Base-by-base conservation (phyloP, 2,329 filamentous ascomycete genomes). In the Colletotrichum lini region DNA sequence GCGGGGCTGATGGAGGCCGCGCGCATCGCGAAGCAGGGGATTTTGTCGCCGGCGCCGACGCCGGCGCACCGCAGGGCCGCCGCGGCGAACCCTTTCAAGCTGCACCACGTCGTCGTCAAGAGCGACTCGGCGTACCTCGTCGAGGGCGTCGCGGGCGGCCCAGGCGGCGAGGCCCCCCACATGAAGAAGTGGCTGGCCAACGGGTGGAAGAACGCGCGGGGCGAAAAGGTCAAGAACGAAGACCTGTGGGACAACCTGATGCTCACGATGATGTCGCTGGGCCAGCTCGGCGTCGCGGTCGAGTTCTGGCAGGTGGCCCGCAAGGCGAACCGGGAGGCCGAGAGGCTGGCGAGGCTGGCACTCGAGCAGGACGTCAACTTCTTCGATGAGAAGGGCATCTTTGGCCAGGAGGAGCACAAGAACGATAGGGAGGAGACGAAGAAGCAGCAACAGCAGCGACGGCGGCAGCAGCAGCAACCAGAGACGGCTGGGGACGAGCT, bases 281-380 rank as follows among this genome's bases (percentile, higher is more conserved):
- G 49, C 7, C 23, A 63, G 35, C 21, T 44, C 21, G 64, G 67
- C 26, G 53, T 74, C 6, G n/a, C 62, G 12, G 57, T 75, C 35
- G 63, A 75, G 60, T 73, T 76, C 63, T 75, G 74, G 74, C 60
- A 71, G 45, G 68, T 72, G 8, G 70, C 66, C 4, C 65, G 69
- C 10, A 70, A 52, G 45, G n/a, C 66, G 42, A 74, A 76, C 30
- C 23, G n/a, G 30, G 65, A 74, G 45, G 74, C 74, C 12, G 67
- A 76, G 35, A 47, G 35, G 18, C 60, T 74, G 3, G 74, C 73
- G 1, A 69, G 70, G 16, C 38, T n/a, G 13, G 70, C 59, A 10
- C 40, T 67, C 47, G 49, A 59, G 60, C 30, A 54, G 35, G 38
- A 53, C 8, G 60, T 45, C 6, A 52, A 62, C n/a, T 62, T 35